Evolutionary conservation across 768 basidiomycete species (phyloP).

Genomic region (Lactarius sanguifluus): DNA sequence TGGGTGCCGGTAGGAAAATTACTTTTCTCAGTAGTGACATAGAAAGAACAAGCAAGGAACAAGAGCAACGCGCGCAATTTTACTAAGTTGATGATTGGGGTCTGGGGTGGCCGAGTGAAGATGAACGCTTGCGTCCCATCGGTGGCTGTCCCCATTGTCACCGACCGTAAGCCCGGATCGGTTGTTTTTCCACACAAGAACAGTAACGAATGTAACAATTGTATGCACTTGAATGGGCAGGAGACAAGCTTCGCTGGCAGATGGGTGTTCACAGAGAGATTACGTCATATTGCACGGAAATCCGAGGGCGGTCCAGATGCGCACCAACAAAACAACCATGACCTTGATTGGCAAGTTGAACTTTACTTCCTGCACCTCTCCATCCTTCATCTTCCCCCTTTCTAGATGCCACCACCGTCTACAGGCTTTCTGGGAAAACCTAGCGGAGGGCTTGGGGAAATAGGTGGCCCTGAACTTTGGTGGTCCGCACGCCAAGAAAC

Average conservation of each 20-base stretch:
- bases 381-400: too few species aligned
- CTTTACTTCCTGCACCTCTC: neutral
- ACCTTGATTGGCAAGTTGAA: too few species aligned
- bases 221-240: too few species aligned
- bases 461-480: conserved; percentile 12
- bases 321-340: too few species aligned
- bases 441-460: neutral
- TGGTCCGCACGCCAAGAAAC: conserved; percentile 10
- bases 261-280: neutral
- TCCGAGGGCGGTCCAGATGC: too few species aligned
- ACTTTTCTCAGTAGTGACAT: neutral
- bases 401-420: neutral
- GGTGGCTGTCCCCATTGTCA: neutral
- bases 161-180: neutral
- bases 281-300: neutral
- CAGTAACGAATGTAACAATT: too few species aligned
- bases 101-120: too few species aligned
- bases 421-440: conserved; percentile 1
- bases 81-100: too few species aligned
- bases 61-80: neutral
- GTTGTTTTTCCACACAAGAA: neutral
- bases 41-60: neutral
- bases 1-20: neutral
- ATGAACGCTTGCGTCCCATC: neutral
- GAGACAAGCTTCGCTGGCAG: too few species aligned